A percentile compares a stretch with the other conserved stretches of the same genome.
Evolutionary conservation across 164 flowering plant species (phyloP).

Genomic region (Kalanchoe fedtschenkoi): DNA sequence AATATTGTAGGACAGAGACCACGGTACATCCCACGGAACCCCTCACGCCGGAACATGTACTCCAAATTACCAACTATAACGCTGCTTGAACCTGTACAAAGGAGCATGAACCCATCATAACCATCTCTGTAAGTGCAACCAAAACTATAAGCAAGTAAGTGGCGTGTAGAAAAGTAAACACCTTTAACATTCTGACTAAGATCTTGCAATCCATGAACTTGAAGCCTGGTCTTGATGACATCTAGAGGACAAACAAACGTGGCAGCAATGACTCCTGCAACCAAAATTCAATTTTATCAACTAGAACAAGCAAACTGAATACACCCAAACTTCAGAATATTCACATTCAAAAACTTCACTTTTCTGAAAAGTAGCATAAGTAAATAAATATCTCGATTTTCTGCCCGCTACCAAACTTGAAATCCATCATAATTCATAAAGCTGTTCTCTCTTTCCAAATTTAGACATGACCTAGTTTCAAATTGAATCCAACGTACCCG

Average conservation of each 20-base stretch:
- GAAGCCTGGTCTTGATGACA: slow-evolving; percentile 92
- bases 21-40: slow-evolving; percentile 92
- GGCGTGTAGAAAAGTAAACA: slow-evolving; percentile 11
- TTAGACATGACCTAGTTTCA: not conserved
- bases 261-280: slow-evolving; percentile 80
- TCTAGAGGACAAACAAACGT: slow-evolving; percentile 97
- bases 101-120: not conserved
- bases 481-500: slow-evolving; percentile 34
- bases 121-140: not conserved
- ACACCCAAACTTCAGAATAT: not conserved
- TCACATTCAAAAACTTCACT: not conserved
- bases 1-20: slow-evolving; percentile 90
- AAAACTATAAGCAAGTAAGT: not conserved
- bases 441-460: not conserved
- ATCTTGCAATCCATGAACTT: slow-evolving; percentile 77
- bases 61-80: slow-evolving; percentile 74
- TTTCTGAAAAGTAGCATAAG: no score
- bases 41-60: slow-evolving; percentile 68
- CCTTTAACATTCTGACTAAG: slow-evolving; percentile 46
- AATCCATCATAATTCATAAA: not conserved
- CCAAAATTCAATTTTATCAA: slow-evolving; percentile 6
- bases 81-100: slow-evolving; percentile 59
- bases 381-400: not conserved
- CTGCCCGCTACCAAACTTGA: not conserved
- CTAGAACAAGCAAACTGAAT: not conserved